These are phyloP conservation scores for Ilyonectria robusta DNA, from an alignment of 2,329 filamentous ascomycete genomes.

Conservation along the genomic window DNA sequence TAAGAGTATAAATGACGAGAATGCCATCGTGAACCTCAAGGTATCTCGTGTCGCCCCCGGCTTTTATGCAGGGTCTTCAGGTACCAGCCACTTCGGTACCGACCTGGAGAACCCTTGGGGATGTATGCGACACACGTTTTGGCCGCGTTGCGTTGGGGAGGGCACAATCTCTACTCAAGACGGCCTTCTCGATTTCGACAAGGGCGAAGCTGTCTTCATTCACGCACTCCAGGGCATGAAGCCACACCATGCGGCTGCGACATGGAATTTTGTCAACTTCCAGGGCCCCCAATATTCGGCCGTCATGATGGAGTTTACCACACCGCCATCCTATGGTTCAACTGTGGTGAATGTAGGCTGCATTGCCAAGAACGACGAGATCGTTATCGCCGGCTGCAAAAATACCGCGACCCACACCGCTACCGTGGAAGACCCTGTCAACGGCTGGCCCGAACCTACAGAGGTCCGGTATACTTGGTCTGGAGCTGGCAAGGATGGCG, in stretches of 20 bases:
- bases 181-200: conserved; percentile 84
- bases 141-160: conserved; percentile 87
- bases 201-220: conserved; percentile 82
- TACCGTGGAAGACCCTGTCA: conserved; percentile 79
- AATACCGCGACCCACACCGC: conserved; percentile 80
- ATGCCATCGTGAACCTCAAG: conserved; percentile 87
- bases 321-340: conserved; percentile 90
- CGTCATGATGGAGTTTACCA: conserved; percentile 95
- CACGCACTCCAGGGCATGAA: conserved; percentile 98
- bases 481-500: conserved; percentile 82
- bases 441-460: conserved; percentile 90
- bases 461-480: conserved; percentile 83
- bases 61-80: conserved; percentile 87
- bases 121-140: conserved; percentile 91
- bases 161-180: conserved; percentile 88
- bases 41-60: conserved; percentile 83
- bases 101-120: conserved; percentile 92
- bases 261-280: conserved; percentile 95
- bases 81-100: conserved; percentile 87
- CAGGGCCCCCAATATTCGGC: conserved; percentile 90
- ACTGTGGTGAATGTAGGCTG: conserved; percentile 90
- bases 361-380: conserved; percentile 84
- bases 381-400: conserved; percentile 79
- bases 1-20: conserved; percentile 88
- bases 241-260: conserved; percentile 92